Evolutionary conservation across 768 basidiomycete genomes (phyloP).

Genomic region (Suillus cothurnatus): DNA sequence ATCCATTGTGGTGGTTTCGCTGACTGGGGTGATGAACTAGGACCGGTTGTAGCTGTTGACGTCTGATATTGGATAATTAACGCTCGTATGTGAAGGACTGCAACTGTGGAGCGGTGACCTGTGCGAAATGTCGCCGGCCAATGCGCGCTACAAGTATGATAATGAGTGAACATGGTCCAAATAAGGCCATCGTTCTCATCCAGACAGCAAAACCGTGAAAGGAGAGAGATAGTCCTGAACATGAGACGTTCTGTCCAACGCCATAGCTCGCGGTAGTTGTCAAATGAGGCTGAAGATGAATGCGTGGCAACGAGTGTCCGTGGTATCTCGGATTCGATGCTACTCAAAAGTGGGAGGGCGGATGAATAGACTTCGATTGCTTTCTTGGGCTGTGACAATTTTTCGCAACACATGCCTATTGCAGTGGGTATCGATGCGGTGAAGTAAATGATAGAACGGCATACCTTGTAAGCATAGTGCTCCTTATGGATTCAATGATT

Average conservation of each 20-base stretch:
- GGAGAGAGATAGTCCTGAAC: constrained; percentile 76
- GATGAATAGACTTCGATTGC: constrained; percentile 62
- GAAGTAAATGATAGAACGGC: constrained; percentile 1
- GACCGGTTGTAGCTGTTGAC: constrained; percentile 17
- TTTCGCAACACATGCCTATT: constrained; percentile 78
- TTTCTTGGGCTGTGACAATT: constrained; percentile 45
- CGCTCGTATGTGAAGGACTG: constrained; percentile 72
- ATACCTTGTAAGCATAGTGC: constrained; percentile 78
- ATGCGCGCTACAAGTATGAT: constrained; percentile 58
- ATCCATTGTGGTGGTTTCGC: constrained; percentile 57
- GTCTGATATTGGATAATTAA: constrained; percentile 54
- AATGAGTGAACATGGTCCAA: constrained; percentile 67
- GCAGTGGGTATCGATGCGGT: neutral
- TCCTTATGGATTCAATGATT: constrained; percentile 71
- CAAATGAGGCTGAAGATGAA: constrained; percentile 49
- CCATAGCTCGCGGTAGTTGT: constrained; percentile 79
- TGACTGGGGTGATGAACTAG: constrained; percentile 22
- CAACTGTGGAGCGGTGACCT: constrained; percentile 69
- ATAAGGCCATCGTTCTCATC: constrained; percentile 43
- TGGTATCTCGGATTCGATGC: constrained; percentile 50
- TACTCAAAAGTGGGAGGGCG: constrained; percentile 55
- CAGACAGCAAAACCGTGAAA: constrained; percentile 46
- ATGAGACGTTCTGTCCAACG: constrained; percentile 82
- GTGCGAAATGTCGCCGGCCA: constrained; percentile 86
- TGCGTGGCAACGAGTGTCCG: constrained; percentile 30